phyloP scores from a whole-genome alignment of 768 basidiomycete species.

The Mycena latifolia region DNA sequence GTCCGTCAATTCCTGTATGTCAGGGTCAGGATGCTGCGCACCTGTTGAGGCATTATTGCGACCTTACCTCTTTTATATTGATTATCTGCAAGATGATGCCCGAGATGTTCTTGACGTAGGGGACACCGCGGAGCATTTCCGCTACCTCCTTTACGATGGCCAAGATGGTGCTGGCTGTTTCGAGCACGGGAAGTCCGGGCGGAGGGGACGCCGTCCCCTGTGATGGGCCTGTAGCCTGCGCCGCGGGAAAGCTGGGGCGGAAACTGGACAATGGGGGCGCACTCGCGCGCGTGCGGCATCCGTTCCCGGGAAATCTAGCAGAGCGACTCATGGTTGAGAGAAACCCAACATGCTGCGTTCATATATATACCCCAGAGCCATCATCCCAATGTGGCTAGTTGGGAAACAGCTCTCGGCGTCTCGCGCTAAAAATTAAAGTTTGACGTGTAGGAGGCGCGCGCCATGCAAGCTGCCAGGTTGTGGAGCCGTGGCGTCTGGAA shows the following conservation, averaged over 20 bases:
- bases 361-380: slow-evolving; percentile 27
- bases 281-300: slow-evolving; percentile 18
- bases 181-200: slow-evolving; percentile 6
- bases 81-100: slow-evolving; percentile 34
- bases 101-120: slow-evolving; percentile 29
- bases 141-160: slow-evolving; percentile 29
- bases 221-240: slow-evolving; percentile 4
- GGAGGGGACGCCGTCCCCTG: neutral
- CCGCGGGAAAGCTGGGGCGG: neutral
- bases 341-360: neutral
- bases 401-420: slow-evolving; percentile 27
- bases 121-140: slow-evolving; percentile 28
- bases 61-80: slow-evolving; percentile 32
- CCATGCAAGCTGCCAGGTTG: neutral
- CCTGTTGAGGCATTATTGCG: slow-evolving; percentile 15
- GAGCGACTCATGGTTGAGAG: slow-evolving; percentile 35
- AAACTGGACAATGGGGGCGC: neutral
- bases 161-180: slow-evolving; percentile 26
- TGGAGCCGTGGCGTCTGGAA: slow-evolving; percentile 6
- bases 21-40: slow-evolving; percentile 6
- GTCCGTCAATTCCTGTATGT: slow-evolving; percentile 29
- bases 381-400: slow-evolving; percentile 4
- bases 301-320: slow-evolving; percentile 23
- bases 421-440: slow-evolving; percentile 1
- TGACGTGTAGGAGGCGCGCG: neutral